These are phyloP conservation scores for Dryas drummondii DNA, from an alignment of 306 rosid species.

Conservation along the genomic window DNA sequence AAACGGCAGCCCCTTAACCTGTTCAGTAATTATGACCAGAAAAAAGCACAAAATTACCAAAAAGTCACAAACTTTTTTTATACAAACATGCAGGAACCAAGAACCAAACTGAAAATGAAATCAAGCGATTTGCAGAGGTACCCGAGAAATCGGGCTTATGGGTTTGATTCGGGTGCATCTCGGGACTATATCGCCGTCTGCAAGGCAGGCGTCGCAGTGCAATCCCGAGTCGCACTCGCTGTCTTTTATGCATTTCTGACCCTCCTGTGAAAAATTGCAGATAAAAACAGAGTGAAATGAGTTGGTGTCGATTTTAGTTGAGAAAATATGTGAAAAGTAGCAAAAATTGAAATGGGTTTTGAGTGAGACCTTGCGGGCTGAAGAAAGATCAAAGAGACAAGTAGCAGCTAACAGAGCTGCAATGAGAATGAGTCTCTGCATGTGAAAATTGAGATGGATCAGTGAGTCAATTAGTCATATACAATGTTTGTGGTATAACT, in stretches of 20 bases:
- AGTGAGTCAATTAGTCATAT: not conserved
- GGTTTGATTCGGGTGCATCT: constrained; percentile 83
- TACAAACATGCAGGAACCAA: not conserved
- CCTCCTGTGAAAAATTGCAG: constrained; percentile 50
- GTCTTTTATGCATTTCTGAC: constrained; percentile 49
- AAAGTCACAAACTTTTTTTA: not conserved
- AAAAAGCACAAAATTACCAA: not conserved
- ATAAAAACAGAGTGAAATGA: not conserved
- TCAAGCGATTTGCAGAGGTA: not conserved
- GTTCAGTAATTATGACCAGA: not conserved
- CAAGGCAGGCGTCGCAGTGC: constrained; percentile 85
- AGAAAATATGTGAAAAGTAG: not conserved
- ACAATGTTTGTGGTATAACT: not conserved
- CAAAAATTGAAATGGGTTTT: not conserved
- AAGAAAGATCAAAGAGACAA: constrained; percentile 43
- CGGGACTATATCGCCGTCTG: constrained; percentile 63
- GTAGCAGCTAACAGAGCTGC: constrained; percentile 34
- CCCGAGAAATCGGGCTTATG: constrained; percentile 62
- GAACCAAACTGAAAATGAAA: not conserved
- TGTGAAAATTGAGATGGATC: constrained; percentile 11
- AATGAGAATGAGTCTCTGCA: constrained; percentile 37
- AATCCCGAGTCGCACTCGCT: constrained; percentile 61
- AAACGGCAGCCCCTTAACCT: constrained; percentile 77
- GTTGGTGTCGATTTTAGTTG: not conserved
- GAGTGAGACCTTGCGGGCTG: constrained; percentile 59